These are phyloP conservation scores for Botrytis elliptica DNA, from an alignment of 2,329 filamentous ascomycete species.

Conservation along the genomic window DNA sequence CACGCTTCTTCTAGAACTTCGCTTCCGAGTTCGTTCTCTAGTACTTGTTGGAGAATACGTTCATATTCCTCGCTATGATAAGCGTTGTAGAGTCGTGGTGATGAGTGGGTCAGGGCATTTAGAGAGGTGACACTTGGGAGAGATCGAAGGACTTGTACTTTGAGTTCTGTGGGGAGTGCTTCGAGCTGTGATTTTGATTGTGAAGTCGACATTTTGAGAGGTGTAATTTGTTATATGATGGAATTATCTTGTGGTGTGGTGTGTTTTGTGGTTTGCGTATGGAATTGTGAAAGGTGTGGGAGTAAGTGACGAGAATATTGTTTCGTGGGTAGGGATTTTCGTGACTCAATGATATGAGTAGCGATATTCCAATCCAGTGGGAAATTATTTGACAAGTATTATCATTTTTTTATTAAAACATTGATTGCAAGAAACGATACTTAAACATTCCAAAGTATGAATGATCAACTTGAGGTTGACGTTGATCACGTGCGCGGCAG, in stretches of 20 bases:
- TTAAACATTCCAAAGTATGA: neutral
- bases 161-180: neutral
- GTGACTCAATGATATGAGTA: neutral
- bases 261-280: neutral
- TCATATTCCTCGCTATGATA: neutral
- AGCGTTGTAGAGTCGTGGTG: neutral
- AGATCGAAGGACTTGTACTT: neutral
- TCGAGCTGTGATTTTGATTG: neutral
- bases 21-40: neutral
- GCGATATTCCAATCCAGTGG: neutral
- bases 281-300: neutral
- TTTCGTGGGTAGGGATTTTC: neutral
- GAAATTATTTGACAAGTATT: neutral
- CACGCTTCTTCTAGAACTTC: neutral
- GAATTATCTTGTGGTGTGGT: neutral
- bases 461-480: neutral
- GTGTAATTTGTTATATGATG: neutral
- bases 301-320: neutral
- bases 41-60: neutral
- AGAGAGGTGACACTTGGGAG: neutral
- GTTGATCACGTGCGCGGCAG: neutral
- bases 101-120: neutral
- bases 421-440: neutral
- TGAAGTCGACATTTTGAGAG: neutral
- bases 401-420: neutral